A percentile compares a stretch with the other conserved stretches of the same genome.
These are phyloP conservation scores for Citrus trifoliata DNA, from an alignment of 345 rosid species.

Conservation along the genomic window DNA sequence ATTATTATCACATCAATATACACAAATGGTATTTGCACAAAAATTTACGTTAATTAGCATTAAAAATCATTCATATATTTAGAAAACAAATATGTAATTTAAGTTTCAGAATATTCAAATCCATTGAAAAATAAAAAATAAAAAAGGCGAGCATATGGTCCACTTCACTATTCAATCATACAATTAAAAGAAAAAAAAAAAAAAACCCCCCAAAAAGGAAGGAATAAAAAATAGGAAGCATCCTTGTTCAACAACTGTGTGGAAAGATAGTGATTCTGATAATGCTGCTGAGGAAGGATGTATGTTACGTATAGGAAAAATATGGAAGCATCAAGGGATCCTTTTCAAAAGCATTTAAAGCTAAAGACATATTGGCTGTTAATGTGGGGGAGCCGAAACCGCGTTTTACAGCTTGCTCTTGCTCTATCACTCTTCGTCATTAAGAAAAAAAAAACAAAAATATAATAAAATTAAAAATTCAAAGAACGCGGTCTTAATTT, in stretches of 20 bases:
- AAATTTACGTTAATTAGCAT: too few relatives aligned
- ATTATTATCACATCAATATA: too few relatives aligned
- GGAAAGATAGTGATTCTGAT: neutral
- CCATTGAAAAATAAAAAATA: neutral
- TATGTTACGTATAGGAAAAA: neutral
- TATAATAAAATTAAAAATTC: neutral
- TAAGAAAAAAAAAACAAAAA: neutral
- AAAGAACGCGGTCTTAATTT: neutral
- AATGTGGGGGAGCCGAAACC: slow-evolving; percentile 12
- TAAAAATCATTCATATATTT: too few relatives aligned
- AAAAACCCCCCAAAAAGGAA: neutral
- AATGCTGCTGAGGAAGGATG: neutral
- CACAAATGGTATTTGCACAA: too few relatives aligned
- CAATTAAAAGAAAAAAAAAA: too few relatives aligned
- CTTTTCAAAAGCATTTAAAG: slow-evolving; percentile 15
- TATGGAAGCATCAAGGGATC: neutral
- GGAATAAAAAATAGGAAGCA: neutral
- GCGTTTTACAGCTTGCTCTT: slow-evolving; percentile 22
- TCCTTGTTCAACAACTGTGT: neutral
- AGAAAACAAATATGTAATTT: too few relatives aligned
- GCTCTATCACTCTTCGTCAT: neutral
- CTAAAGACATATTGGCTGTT: neutral
- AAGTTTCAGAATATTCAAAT: too few relatives aligned
- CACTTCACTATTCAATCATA: too few relatives aligned
- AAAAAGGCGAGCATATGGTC: neutral